Evolutionary conservation across 192 early-diverging fungal genomes (phyloP), one percentile per base, ranked within the genome.

Genomic region (Coemansia sp.): DNA sequence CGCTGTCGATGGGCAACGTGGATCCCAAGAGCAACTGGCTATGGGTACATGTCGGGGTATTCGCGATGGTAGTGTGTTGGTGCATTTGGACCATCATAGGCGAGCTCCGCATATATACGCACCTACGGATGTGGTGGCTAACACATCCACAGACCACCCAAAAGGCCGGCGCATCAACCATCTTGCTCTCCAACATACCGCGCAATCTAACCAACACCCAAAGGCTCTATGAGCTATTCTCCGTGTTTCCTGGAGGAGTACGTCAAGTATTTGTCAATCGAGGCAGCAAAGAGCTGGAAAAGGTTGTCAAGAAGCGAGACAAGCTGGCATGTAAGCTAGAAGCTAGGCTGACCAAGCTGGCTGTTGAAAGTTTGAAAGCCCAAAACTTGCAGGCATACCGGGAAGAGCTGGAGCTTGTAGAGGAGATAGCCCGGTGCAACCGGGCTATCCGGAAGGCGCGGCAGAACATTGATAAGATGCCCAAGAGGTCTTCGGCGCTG

Each of bases 1-100:
- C 63, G 20, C 58, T 89, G 55, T 86, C 87, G 0, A 84, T 92
- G 19, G 87, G 83, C 47, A 96, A 96, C 47, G 77, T 96, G 12
- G 57, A 65, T 16, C 39, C 53, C 2, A 44, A 70, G 28, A 63
- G 53, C 19, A 47, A 68, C 37, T 75, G 82, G 18, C 79, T 88
- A 6, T 93, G 90, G 90, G 84, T 83, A 8, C 91, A 91, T 57
- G 63, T 90, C 9, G 63, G 80, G 2, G 51, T 88, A 11, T 66
- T 70, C 38, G 58, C 58, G 5, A 31, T 70, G 18, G 57, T 57
- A 3, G 54, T 73, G 0, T 31, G 35, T 10, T 65, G 57, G 70
- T 72, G 74, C 20, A n/a, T 77, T 40, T 53, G 72, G 63, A 18
- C 16, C 60, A 83, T 88, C 5, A 81, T 83, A 43, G 68, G 74